Evolutionary conservation across 2,329 filamentous ascomycete species (phyloP), one percentile per base, ranked within the genome.

Genomic region (Cladophialophora psammophila): DNA sequence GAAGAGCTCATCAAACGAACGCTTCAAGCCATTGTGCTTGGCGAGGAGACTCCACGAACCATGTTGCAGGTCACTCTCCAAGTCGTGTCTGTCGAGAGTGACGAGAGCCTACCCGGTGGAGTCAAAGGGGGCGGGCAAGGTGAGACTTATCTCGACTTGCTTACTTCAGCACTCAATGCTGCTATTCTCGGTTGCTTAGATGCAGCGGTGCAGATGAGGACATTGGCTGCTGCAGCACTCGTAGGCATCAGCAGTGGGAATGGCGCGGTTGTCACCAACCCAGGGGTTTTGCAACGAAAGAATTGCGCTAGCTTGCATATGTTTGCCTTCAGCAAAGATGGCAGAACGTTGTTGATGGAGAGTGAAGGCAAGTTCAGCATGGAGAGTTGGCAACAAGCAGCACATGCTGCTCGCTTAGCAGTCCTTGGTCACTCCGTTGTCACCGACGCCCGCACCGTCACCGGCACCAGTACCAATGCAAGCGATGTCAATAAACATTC

Each of bases 121-220:
- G 66, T 72, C 60, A 73, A 72, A 48, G 61, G 63, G 20, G 67
- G 64, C 42, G 72, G 71, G 15, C 71, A 71, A 66, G 70, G 63
- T 60, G 70, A 72, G 63, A 67, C 66, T 90, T 91, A 92, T 76
- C 85, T 97, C 50, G 84, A 90, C 57, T 84, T 96, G 54, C 87
- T 99, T 63, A 92, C 95, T 31, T 87, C 91, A 38, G 85, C 97
- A 69, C 81, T 97, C 35, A 93, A 97, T 78, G 90, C 93, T 1
- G 86, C 92, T 5, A 82, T 94, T 42, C 82, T 95, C 45, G 89
- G 92, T 26, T 86, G 98, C 15, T 83, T 98, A 40, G 93, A 93
- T 52, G 93, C 91, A 32, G 90, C 91, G 1, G 86, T 97, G 38
- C 93, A 94, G 12, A 84, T 98, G 75, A 89, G 88, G 53, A 88